Conservation (phyloP, 176 grass and related monocot genomes). For the Calamus simplicifolius region DNA sequence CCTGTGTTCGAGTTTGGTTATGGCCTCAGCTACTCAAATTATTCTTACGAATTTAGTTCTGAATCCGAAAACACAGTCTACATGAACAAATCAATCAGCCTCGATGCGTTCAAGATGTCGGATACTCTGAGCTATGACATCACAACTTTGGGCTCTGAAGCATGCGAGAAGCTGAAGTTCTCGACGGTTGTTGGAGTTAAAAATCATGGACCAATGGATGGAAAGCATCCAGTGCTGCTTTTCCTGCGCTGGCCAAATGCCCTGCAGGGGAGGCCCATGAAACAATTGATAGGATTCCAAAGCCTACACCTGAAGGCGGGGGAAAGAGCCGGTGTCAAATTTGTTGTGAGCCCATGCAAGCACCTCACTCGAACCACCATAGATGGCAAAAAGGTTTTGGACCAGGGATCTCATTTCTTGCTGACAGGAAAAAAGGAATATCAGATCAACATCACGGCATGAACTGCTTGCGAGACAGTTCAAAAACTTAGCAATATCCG, state of each 20-base stretch:
- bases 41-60: conserved; percentile 21
- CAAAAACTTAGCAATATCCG: no score
- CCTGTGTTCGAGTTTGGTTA: conserved; percentile 60
- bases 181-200: no score
- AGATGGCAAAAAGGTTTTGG: conserved; percentile 59
- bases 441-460: conserved; percentile 33
- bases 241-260: conserved; percentile 43
- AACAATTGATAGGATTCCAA: conserved; percentile 52
- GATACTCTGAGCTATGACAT: background rate
- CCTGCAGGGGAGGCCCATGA: conserved; percentile 28
- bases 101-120: background rate
- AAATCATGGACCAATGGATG: conserved; percentile 15
- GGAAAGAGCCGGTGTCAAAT: conserved; percentile 24
- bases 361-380: conserved; percentile 37
- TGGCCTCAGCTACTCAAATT: conserved; percentile 77
- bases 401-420: conserved; percentile 51
- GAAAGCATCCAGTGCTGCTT: conserved; percentile 57
- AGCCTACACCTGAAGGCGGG: conserved; percentile 33
- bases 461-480: background rate
- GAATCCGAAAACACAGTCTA: background rate
- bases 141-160: no score
- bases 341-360: conserved; percentile 42
- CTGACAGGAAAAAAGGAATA: conserved; percentile 34
- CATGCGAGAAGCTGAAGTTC: no score
- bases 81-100: background rate